Evolutionary conservation across 768 basidiomycete species (phyloP).

Genomic region (Lepiota brunneoincarnata): DNA sequence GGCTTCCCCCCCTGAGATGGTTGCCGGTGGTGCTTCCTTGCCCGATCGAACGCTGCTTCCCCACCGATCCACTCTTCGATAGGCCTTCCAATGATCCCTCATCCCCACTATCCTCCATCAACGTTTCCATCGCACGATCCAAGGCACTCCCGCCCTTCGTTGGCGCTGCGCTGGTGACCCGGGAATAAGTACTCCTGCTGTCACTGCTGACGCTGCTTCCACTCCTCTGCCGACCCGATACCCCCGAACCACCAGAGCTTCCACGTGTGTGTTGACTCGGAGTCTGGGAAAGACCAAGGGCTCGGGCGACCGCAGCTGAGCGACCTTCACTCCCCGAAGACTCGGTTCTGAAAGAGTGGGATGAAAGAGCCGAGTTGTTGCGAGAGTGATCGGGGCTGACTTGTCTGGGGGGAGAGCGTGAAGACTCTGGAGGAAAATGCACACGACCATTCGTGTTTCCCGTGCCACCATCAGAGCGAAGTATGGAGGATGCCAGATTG

Average conservation of each 20-base stretch:
- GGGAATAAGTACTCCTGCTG: conserved; percentile 29
- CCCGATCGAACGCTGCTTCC: not conserved
- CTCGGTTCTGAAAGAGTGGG: conserved; percentile 19
- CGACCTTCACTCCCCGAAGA: conserved; percentile 22
- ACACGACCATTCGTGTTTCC: conserved; percentile 9
- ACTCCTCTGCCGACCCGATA: conserved; percentile 25
- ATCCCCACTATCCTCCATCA: conserved; percentile 12
- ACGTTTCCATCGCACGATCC: conserved; percentile 16
- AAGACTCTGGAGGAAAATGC: not conserved
- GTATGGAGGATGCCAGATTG: conserved; percentile 1
- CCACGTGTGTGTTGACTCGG: conserved; percentile 35
- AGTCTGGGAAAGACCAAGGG: conserved; percentile 41
- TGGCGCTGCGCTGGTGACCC: conserved; percentile 17
- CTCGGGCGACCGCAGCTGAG: conserved; percentile 39
- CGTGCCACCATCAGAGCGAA: conserved; percentile 13
- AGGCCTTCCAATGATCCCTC: conserved; percentile 21
- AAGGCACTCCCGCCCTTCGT: conserved; percentile 8
- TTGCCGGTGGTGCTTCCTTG: not conserved
- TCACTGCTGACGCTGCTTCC: conserved; percentile 27
- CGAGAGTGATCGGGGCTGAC: conserved; percentile 11
- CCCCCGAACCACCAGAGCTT: conserved; percentile 37
- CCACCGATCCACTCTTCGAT: conserved; percentile 7
- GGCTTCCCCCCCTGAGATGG: conserved; percentile 1
- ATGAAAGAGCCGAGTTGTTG: conserved; percentile 24
- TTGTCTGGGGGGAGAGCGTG: not conserved